These are phyloP conservation scores for Clavispora carvajalis DNA, from an alignment of 805 yeast genomes.

Conservation along the genomic window DNA sequence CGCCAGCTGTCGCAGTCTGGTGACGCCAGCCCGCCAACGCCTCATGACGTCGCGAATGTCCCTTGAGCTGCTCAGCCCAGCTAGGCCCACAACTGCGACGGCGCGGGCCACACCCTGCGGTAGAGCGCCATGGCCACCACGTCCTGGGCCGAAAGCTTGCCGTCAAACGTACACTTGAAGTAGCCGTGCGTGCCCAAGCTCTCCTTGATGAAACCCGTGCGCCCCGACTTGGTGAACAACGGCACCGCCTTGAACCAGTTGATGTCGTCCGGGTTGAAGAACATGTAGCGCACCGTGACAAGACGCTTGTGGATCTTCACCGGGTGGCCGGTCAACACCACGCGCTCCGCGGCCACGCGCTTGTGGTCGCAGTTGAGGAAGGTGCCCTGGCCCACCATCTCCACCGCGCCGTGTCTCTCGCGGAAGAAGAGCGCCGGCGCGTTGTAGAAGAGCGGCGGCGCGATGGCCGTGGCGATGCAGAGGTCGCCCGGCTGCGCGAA, in stretches of 20 bases:
- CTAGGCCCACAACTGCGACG: conserved; percentile 30
- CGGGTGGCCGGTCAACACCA: conserved; percentile 88
- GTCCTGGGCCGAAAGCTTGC: conserved; percentile 86
- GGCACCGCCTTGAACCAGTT: conserved; percentile 88
- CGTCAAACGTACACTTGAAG: conserved; percentile 93
- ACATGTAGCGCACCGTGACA: conserved; percentile 94
- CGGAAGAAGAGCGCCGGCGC: conserved; percentile 84
- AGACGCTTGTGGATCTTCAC: conserved; percentile 90
- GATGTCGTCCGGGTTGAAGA: conserved; percentile 87
- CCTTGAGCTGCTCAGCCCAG: too few relatives aligned
- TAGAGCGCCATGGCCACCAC: conserved; percentile 89
- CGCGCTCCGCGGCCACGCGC: conserved; percentile 82
- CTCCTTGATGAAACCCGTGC: conserved; percentile 92
- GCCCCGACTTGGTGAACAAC: conserved; percentile 84
- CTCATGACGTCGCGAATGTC: too few relatives aligned
- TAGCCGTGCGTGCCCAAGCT: conserved; percentile 97
- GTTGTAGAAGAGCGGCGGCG: conserved; percentile 79
- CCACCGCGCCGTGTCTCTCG: conserved; percentile 42
- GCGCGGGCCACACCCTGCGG: conserved; percentile 88
- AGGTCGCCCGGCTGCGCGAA: conserved; percentile 71
- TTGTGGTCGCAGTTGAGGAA: conserved; percentile 81
- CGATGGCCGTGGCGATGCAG: conserved; percentile 77
- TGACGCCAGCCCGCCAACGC: too few relatives aligned
- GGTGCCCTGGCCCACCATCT: conserved; percentile 85
- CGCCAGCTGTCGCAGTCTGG: too few relatives aligned